Evolutionary conservation across 495 filamentous ascomycete genomes (phyloP).

Genomic region (Penicillium psychrofluorescens): DNA sequence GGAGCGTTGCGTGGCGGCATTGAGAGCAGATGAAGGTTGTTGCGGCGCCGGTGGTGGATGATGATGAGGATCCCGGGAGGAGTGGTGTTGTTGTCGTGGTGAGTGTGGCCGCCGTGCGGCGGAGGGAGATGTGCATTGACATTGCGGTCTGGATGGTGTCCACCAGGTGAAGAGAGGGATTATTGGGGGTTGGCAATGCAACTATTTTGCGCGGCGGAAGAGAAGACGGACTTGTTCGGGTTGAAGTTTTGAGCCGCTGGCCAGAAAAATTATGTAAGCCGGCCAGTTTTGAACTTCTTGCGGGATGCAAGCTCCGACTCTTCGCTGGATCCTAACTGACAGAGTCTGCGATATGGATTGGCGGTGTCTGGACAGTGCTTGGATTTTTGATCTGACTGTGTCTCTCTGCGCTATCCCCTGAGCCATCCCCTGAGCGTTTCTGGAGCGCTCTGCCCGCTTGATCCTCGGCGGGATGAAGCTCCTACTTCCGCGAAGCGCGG

Average conservation of each 20-base stretch:
- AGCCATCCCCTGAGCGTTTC: conserved; percentile 7
- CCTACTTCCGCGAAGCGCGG: conserved; percentile 17
- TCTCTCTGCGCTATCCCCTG: not conserved
- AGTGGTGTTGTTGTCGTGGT: conserved; percentile 19
- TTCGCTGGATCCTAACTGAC: not conserved
- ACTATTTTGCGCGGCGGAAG: not conserved
- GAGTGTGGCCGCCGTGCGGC: conserved; percentile 32
- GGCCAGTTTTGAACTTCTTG: not conserved
- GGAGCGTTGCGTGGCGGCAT: conserved; percentile 78
- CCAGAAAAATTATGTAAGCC: conserved; percentile 27
- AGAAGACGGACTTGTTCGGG: no score
- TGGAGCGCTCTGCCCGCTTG: conserved; percentile 1
- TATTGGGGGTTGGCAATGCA: not conserved
- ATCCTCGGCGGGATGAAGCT: conserved; percentile 26
- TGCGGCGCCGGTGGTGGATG: conserved; percentile 16
- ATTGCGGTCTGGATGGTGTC: conserved; percentile 8
- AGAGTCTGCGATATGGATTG: conserved; percentile 5
- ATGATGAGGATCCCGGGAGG: conserved; percentile 17
- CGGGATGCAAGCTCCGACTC: no score
- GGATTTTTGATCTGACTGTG: no score
- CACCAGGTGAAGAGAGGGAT: not conserved
- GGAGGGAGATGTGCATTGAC: conserved; percentile 37
- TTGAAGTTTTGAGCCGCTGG: not conserved
- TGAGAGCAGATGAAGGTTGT: conserved; percentile 38
- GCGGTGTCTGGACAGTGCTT: not conserved